Evolutionary conservation across 169 alveolate species (phyloP), one percentile per base, ranked within the genome.

Genomic region (Eimeria tenella): DNA sequence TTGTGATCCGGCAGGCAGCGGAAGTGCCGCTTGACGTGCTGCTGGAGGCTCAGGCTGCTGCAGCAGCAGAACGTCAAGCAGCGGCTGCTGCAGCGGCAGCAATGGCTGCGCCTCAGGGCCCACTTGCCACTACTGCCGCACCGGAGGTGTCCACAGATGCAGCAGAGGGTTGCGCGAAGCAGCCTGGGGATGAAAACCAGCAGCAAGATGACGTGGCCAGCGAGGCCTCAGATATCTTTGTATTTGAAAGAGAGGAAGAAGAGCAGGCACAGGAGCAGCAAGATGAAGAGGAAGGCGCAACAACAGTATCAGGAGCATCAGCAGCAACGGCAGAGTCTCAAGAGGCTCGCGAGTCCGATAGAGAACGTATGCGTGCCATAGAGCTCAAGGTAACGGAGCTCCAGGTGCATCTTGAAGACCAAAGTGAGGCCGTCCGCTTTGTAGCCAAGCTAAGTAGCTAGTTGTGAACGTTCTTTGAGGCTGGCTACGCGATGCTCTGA

Each of bases 301-400:
- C 52, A 52, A 63, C 86, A 75, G 49, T 63, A 75, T 60, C 63
- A 19, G 79, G 65, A 31, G 73, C 79, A 31, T 77, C 92, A 63
- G 75, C 91, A 83, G 77, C 91, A 31, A 49, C 81, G 25, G 81
- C 92, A 23, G 92, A 84, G 65, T 84, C 92, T 9, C 92, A 84
- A n/a, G 75, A 84, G 92, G 92, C 92, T 42, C 75, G 92, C 68
- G 92, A 84, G 70, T 60, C 81, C 31, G 87, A 89, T 53, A 74
- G 94, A 42, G 86, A 71, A 23, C 84, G 86, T 42, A 89, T 89
- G 94, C 94, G 94, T 52, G 81, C 84, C 25, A 75, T 89, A 13
- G 94, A 89, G 79, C 94, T 89, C 62, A 74, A 89, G 86, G 94
- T 89, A 63, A 89, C 94, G 31, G 88, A 89, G 77, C 88, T 89